Percentiles rank a stretch among this genome's conserved stretches.
Evolutionary conservation across 225 moss, liverwort and hornwort species (phyloP).

Genomic region (Neckera pumila): DNA sequence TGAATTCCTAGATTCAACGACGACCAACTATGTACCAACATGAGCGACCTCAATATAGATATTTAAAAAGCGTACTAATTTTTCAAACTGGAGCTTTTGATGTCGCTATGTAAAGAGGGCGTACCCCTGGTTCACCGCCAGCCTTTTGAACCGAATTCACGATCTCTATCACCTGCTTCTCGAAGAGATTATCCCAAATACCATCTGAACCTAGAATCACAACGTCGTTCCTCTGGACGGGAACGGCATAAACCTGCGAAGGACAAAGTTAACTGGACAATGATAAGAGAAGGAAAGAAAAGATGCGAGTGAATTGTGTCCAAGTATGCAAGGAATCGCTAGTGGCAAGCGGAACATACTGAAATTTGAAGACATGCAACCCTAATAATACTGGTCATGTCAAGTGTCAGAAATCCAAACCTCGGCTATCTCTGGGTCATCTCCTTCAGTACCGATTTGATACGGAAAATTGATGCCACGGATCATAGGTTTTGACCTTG

Average conservation of each 20-base stretch:
- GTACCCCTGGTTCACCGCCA: constrained; percentile 70
- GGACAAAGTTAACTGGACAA: background rate
- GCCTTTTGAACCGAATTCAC: constrained; percentile 22
- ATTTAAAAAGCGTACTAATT: background rate
- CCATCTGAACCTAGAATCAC: constrained; percentile 79
- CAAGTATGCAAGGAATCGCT: background rate
- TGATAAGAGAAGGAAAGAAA: background rate
- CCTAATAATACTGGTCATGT: background rate
- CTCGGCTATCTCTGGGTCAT: constrained; percentile 62
- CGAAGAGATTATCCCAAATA: constrained; percentile 80
- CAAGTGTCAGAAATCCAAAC: constrained; percentile 5
- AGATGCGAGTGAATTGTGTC: background rate
- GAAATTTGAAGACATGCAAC: background rate
- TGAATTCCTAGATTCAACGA: background rate
- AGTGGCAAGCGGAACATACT: background rate
- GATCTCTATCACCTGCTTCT: constrained; percentile 37
- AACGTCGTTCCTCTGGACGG: constrained; percentile 60
- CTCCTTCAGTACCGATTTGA: constrained; percentile 75
- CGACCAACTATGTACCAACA: background rate
- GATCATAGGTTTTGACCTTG: constrained; percentile 62
- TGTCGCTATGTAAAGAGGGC: background rate
- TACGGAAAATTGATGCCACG: constrained; percentile 81
- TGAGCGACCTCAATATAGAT: background rate
- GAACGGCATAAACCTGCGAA: constrained; percentile 58
- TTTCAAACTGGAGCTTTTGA: background rate